Evolutionary conservation across 1,139 yeast species (phyloP), one percentile per base, ranked within the genome.

Genomic region (Magnusiomyces magnusii): DNA sequence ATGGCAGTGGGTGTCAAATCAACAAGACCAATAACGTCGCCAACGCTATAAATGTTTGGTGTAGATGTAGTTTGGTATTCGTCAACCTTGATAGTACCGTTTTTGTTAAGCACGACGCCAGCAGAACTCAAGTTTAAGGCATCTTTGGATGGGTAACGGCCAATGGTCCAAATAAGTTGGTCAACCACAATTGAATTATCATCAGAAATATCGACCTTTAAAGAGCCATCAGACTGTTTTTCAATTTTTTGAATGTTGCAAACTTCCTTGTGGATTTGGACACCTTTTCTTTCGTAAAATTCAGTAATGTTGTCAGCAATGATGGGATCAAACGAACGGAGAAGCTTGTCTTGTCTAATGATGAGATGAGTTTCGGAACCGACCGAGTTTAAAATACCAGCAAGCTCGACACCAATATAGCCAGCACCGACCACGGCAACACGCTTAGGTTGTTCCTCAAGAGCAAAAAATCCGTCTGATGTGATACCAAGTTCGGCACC

Each of bases 351-450:
- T 66, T 96, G 95, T 76, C 99, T 84, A 63, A 93, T 87, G 62
- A 92, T 81, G 73, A 93, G 74, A 71, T 88, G 92, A 55, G 96
- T 86, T 66, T 93, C 90, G n/a, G 92, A 73, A 17, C 96, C 96
- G 62, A 93, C 79, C 41, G 91, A 89, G 64, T 86, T 80, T 82
- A 93, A 93, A 53, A 93, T 90, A 64, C 99, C 99, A 2, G 97
- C 87, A 59, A 93, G 81, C 75, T 93, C 99, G 54, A 91, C 87
- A 60, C 97, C 98, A 72, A 93, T 93, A 76, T 93, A 93, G 54
- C 99, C 99, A 47, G 97, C 97, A 66, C 99, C 99, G 19, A 93
- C 96, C 64, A 95, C 80, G 1, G 96, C 98, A 34, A 93, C 99
- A 57, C 84, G 80, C 74, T 89, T 86, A 55, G 99, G 99, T 75